Evolutionary conservation across 225 moss, liverwort and hornwort species (phyloP).

Genomic region (Bryum argenteum): DNA sequence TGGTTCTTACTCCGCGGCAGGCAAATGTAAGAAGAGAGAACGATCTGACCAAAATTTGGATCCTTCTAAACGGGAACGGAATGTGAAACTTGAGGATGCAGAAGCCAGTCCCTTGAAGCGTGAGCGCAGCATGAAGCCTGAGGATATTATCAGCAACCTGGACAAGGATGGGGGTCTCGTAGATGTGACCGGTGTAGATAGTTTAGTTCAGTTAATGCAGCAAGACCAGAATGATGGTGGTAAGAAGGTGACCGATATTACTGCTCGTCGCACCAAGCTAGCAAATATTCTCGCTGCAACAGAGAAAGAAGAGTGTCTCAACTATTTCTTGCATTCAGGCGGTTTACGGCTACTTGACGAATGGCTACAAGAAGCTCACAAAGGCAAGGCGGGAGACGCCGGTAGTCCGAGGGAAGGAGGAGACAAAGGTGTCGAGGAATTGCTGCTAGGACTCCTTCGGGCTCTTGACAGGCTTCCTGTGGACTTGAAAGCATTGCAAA

Average conservation of each 20-base stretch:
- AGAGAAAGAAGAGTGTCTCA: slow-evolving; percentile 84
- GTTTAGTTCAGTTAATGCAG: slow-evolving; percentile 91
- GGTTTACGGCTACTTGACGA: slow-evolving; percentile 91
- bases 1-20: slow-evolving; percentile 68
- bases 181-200: slow-evolving; percentile 72
- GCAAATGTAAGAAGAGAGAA: slow-evolving; percentile 94
- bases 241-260: slow-evolving; percentile 76
- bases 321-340: slow-evolving; percentile 76
- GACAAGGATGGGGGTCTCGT: slow-evolving; percentile 96
- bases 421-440: slow-evolving; percentile 90
- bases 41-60: slow-evolving; percentile 88
- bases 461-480: slow-evolving; percentile 95
- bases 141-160: slow-evolving; percentile 84
- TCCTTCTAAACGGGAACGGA: slow-evolving; percentile 83
- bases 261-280: slow-evolving; percentile 75
- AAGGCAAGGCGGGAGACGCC: slow-evolving; percentile 92
- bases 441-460: slow-evolving; percentile 76
- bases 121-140: slow-evolving; percentile 99
- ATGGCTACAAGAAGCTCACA: slow-evolving; percentile 99
- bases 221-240: slow-evolving; percentile 80
- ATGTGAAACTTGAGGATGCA: slow-evolving; percentile 90
- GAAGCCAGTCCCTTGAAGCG: slow-evolving; percentile 93
- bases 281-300: slow-evolving; percentile 86
- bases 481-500: slow-evolving; percentile 89
- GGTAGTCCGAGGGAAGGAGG: slow-evolving; percentile 98